A percentile compares a stretch with the other conserved stretches of the same genome.
Conservation (phyloP, 139 green algal genomes). For the Micractinium conductrix region DNA sequence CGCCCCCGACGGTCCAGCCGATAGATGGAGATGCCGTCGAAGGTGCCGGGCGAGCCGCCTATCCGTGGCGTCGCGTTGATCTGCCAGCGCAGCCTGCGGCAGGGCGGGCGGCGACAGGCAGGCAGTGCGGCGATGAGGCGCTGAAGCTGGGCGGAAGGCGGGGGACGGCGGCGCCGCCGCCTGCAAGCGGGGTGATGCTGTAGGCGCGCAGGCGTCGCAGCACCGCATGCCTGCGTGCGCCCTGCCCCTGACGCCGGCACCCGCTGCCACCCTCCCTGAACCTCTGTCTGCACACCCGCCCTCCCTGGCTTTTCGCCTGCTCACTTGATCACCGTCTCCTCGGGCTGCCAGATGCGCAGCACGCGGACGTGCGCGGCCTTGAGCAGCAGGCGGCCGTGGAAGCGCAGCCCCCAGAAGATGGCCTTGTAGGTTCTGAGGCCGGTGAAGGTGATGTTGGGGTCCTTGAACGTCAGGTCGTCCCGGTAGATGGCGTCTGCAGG, state of each 20-base stretch:
- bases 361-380: constrained; percentile 84
- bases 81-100: constrained; percentile 80
- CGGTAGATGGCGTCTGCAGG: constrained; percentile 84
- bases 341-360: constrained; percentile 91
- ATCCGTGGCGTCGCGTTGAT: constrained; percentile 87
- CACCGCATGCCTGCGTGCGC: too few species aligned
- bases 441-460: constrained; percentile 82
- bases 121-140: too few species aligned
- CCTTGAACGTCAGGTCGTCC: constrained; percentile 92
- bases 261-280: too few species aligned
- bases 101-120: background rate
- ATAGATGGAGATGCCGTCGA: constrained; percentile 95
- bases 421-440: constrained; percentile 91
- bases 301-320: background rate
- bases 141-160: too few species aligned
- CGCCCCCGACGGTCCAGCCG: constrained; percentile 83
- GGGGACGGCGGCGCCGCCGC: too few species aligned
- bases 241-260: too few species aligned
- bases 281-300: background rate
- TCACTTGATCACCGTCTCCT: constrained; percentile 81
- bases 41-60: constrained; percentile 85
- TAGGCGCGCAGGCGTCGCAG: too few species aligned
- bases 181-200: too few species aligned
- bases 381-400: constrained; percentile 94
- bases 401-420: constrained; percentile 93